Percentiles rank a stretch among this genome's conserved stretches.
These are phyloP conservation scores for Colletotrichum sp. DNA, from an alignment of 2,329 filamentous ascomycete genomes.

Conservation along the genomic window DNA sequence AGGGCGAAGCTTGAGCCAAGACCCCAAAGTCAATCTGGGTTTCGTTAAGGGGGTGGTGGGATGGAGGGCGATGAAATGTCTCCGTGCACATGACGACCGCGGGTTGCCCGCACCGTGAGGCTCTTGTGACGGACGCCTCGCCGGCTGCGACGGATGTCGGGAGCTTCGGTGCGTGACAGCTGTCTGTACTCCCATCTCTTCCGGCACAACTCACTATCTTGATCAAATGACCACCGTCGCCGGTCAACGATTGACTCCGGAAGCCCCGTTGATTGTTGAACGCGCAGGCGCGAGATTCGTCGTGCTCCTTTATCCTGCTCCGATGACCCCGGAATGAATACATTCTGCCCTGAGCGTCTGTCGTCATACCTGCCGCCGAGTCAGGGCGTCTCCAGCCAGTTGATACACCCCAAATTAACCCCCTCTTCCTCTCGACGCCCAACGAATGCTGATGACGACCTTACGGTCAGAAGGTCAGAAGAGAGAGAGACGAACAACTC, in stretches of 20 bases:
- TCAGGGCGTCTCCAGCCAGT: conserved; percentile 6
- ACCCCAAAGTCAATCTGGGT: conserved; percentile 14
- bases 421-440: neutral
- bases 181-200: neutral
- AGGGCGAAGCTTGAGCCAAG: conserved; percentile 12
- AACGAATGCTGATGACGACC: neutral
- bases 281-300: neutral
- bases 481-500: neutral
- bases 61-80: neutral
- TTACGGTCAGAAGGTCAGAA: neutral
- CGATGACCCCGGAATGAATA: neutral
- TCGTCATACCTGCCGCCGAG: neutral
- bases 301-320: neutral
- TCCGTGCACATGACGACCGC: neutral
- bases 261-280: neutral
- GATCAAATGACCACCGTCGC: neutral
- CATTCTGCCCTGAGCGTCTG: conserved; percentile 11
- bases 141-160: neutral
- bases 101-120: neutral
- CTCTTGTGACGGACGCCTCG: neutral
- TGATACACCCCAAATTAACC: neutral
- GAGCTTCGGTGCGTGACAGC: neutral
- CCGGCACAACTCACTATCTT: neutral
- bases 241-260: neutral
- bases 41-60: neutral